These are phyloP conservation scores for Russula compacta DNA, from an alignment of 768 basidiomycete genomes.

Conservation along the genomic window DNA sequence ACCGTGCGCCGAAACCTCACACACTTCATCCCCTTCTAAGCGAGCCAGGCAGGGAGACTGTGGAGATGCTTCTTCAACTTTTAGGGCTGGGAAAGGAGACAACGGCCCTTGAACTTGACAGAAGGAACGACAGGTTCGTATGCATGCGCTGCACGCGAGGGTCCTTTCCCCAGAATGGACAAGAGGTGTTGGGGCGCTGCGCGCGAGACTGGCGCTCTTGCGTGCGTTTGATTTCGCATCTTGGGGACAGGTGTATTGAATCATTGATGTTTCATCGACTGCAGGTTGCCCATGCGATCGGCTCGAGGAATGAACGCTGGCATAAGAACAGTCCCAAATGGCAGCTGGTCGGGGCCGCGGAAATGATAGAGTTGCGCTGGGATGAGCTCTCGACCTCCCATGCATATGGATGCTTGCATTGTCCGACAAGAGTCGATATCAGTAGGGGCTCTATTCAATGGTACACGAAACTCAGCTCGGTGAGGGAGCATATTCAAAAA, in stretches of 20 bases:
- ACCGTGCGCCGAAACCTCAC: neutral
- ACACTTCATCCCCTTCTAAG: neutral
- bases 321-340: neutral
- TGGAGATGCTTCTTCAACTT: neutral
- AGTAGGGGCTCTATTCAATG: neutral
- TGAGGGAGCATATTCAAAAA: neutral
- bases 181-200: neutral
- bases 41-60: neutral
- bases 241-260: neutral
- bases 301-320: neutral
- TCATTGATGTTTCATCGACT: neutral
- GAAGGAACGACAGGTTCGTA: conserved; percentile 6
- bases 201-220: conserved; percentile 13
- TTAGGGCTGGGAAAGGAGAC: neutral
- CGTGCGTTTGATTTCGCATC: neutral
- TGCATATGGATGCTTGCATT: conserved; percentile 4
- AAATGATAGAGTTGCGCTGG: neutral
- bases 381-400: neutral
- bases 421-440: neutral
- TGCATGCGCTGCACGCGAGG: neutral
- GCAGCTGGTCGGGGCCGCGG: neutral
- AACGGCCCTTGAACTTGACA: conserved; percentile 6
- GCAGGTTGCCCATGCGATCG: neutral
- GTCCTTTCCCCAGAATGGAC: neutral
- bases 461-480: neutral